Conservation (phyloP, 306 rosid species). For the Quercus dentata region DNA sequence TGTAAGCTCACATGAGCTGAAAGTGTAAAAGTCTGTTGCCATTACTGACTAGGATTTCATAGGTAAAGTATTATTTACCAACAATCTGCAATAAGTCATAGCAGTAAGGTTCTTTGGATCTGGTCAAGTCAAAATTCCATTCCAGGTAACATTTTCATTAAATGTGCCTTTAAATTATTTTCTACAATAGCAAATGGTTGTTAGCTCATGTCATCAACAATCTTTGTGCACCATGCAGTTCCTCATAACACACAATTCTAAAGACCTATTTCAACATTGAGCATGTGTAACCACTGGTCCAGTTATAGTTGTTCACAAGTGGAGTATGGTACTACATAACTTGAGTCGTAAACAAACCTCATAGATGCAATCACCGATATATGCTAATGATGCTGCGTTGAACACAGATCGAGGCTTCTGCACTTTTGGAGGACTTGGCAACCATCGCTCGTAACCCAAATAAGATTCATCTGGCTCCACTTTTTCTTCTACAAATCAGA, state of each 20-base stretch:
- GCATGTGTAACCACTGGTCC: background rate
- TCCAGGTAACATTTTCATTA: background rate
- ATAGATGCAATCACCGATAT: slow-evolving; percentile 78
- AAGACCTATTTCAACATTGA: background rate
- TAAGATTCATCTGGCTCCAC: slow-evolving; percentile 36
- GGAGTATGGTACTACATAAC: background rate
- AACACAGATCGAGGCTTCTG: slow-evolving; percentile 74
- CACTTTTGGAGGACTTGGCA: slow-evolving; percentile 79
- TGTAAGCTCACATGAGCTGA: background rate
- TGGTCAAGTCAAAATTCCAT: background rate
- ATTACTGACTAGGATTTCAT: background rate
- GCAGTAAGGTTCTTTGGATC: background rate
- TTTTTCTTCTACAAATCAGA: slow-evolving; percentile 17
- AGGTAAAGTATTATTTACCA: background rate
- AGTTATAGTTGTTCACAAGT: background rate
- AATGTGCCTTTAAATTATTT: background rate
- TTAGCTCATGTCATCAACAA: background rate
- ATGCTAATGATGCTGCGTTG: slow-evolving; percentile 80
- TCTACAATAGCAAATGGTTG: background rate
- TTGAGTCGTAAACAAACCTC: slow-evolving; percentile 49
- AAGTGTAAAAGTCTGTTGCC: background rate
- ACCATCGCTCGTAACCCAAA: slow-evolving; percentile 80
- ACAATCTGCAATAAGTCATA: background rate
- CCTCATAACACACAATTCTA: background rate
- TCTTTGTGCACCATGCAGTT: background rate